Evolutionary conservation across 495 filamentous ascomycete species (phyloP).

Genomic region (Pseudevernia furfuracea): DNA sequence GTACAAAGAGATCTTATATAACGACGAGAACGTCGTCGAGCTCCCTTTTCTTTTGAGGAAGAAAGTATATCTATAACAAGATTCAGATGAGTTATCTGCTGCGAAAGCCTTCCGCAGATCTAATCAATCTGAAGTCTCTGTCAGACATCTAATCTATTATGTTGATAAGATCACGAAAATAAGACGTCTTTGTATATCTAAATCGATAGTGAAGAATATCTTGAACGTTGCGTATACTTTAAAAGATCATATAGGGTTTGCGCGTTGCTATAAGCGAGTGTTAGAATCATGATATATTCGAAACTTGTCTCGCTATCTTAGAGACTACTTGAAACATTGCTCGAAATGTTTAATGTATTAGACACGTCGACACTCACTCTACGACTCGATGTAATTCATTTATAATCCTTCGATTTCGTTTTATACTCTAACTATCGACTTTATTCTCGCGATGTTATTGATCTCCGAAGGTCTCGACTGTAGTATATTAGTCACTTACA

Average conservation of each 20-base stretch:
- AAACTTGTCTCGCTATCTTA: background rate
- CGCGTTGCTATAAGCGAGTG: no score
- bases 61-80: no score
- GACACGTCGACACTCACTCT: no score
- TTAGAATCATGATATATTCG: no score
- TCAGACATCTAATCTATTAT: conserved; percentile 1
- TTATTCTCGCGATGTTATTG: conserved; percentile 1
- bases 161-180: background rate
- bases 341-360: no score
- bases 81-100: no score
- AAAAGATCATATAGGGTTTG: background rate
- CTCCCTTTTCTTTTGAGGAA: no score
- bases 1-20: no score
- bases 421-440: conserved; percentile 5
- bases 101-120: background rate
- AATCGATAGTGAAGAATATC: background rate
- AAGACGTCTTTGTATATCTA: background rate
- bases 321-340: conserved; percentile 4
- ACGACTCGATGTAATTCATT: background rate
- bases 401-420: conserved; percentile 1
- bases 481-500: conserved; percentile 2
- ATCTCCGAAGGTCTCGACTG: background rate
- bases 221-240: no score
- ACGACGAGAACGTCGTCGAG: no score
- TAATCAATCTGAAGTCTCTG: no score